phyloP scores from a whole-genome alignment of 2,329 filamentous ascomycete species.

The Trichoderma atrobrunneum region DNA sequence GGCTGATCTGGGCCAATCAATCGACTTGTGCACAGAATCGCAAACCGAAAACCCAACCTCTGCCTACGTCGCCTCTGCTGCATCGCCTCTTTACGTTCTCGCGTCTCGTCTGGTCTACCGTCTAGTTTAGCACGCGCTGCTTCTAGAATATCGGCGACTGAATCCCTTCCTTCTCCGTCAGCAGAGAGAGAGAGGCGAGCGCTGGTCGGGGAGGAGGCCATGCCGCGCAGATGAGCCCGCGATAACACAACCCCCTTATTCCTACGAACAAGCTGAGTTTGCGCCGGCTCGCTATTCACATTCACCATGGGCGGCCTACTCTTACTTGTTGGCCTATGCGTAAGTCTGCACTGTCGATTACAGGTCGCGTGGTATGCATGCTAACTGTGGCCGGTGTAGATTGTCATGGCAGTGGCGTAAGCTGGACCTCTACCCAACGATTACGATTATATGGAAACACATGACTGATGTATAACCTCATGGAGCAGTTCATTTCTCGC shows the following conservation, averaged over 20 bases:
- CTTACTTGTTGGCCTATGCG: conserved; percentile 21
- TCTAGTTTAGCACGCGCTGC: not conserved
- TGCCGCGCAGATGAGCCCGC: conserved; percentile 18
- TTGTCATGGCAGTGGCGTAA: conserved; percentile 60
- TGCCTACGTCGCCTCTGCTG: conserved; percentile 9
- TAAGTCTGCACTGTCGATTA: not conserved
- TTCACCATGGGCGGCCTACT: conserved; percentile 21
- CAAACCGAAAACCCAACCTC: conserved; percentile 6
- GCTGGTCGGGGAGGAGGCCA: conserved; percentile 14
- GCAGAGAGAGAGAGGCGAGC: not conserved
- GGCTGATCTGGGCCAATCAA: conserved; percentile 18
- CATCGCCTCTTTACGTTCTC: not conserved
- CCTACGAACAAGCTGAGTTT: conserved; percentile 9
- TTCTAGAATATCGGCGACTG: not conserved
- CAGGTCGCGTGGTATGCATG: not conserved
- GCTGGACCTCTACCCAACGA: conserved; percentile 26
- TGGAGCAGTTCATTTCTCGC: conserved; percentile 81
- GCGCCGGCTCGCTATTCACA: conserved; percentile 18
- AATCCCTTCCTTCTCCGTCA: not conserved
- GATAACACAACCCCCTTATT: conserved; percentile 15
- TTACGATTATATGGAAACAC: not conserved
- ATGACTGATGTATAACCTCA: not conserved
- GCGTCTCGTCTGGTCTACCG: not conserved
- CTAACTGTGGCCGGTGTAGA: conserved; percentile 32
- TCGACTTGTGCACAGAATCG: conserved; percentile 8